A percentile compares a stretch with the other conserved stretches of the same genome.
Conservation (phyloP, 805 yeast genomes). For the Sugiyamaella qingdaonensis region DNA sequence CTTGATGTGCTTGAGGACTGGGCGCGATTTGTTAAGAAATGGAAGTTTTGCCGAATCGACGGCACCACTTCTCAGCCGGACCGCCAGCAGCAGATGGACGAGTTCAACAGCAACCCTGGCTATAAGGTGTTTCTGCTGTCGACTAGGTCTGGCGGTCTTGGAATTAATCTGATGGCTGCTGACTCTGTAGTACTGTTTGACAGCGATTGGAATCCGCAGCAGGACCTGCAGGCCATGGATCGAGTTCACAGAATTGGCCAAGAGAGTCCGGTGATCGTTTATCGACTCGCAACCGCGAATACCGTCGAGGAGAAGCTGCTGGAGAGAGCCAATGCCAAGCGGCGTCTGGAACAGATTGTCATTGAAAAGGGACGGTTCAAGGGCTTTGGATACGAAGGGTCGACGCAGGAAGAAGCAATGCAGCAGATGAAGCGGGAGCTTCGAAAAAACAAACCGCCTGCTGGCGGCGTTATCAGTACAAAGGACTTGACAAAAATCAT, state of each 20-base stretch:
- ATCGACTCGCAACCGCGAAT: conserved; percentile 68
- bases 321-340: conserved; percentile 72
- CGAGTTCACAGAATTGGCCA: conserved; percentile 94
- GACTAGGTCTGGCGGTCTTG: conserved; percentile 94
- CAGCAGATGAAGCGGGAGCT: conserved; percentile 6
- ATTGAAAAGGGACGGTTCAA: conserved; percentile 53
- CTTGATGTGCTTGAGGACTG: conserved; percentile 80
- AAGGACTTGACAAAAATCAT: conserved; percentile 14
- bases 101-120: conserved; percentile 40
- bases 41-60: conserved; percentile 60
- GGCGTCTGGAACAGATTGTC: conserved; percentile 71
- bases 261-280: conserved; percentile 72
- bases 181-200: conserved; percentile 89
- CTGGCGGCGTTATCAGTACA: conserved; percentile 5
- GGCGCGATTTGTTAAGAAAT: conserved; percentile 49
- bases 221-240: conserved; percentile 94
- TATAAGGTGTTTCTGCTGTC: conserved; percentile 65
- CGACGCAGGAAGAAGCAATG: conserved; percentile 7
- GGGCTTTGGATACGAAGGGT: conserved; percentile 22
- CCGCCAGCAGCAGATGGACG: conserved; percentile 58
- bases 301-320: conserved; percentile 83
- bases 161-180: conserved; percentile 79
- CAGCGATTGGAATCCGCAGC: conserved; percentile 97
- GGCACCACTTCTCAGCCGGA: conserved; percentile 67
- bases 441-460: background rate